These are phyloP conservation scores for Xylaria palmicola DNA, from an alignment of 495 filamentous ascomycete species.

Conservation along the genomic window DNA sequence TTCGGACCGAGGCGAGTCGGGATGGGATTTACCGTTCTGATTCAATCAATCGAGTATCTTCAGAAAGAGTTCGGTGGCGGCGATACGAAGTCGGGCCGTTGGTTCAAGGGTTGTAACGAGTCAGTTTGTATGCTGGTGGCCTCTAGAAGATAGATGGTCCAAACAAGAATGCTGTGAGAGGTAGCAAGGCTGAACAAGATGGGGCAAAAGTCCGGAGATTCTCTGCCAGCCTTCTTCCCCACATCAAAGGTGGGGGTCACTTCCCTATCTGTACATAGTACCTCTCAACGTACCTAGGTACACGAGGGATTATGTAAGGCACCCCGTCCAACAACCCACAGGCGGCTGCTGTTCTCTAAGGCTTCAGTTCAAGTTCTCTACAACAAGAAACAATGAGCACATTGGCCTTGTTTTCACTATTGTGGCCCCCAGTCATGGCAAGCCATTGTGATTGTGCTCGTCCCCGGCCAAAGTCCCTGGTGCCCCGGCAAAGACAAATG, in stretches of 20 bases:
- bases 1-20: conserved; percentile 7
- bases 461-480: too few species aligned
- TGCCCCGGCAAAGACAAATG: too few species aligned
- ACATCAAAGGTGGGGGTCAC: background rate
- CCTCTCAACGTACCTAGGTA: background rate
- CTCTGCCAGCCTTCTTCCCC: conserved; percentile 6
- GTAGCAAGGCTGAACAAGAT: conserved; percentile 12
- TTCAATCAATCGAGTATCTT: background rate
- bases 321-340: too few species aligned
- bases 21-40: conserved; percentile 12
- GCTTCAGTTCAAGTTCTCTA: too few species aligned
- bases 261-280: background rate
- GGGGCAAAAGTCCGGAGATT: background rate
- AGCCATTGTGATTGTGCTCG: too few species aligned
- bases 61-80: background rate
- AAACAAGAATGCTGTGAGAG: background rate
- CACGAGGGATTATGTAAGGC: too few species aligned
- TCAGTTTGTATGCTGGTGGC: background rate
- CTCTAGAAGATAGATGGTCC: background rate
- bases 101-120: background rate
- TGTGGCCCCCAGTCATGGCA: too few species aligned
- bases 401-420: too few species aligned
- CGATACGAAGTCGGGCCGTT: background rate
- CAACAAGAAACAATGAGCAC: too few species aligned
- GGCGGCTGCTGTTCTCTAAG: too few species aligned